phyloP scores from a whole-genome alignment of 2,329 filamentous ascomycete species.

The Fusarium sterilihyphosum region DNA sequence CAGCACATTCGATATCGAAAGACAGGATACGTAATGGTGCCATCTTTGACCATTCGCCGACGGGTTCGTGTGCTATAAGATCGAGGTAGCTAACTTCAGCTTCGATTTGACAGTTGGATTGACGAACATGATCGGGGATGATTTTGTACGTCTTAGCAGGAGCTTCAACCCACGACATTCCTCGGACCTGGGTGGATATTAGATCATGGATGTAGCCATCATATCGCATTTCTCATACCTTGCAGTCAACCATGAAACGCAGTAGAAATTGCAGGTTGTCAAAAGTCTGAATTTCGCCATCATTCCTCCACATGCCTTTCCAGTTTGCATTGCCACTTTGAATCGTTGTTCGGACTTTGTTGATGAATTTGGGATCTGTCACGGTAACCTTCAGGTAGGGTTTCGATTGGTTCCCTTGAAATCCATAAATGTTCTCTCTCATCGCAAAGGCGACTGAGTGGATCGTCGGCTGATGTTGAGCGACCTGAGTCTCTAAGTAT shows the following conservation, averaged over 20 bases:
- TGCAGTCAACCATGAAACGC: slow-evolving; percentile 97
- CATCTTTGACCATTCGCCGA: slow-evolving; percentile 98
- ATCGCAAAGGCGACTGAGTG: slow-evolving; percentile 83
- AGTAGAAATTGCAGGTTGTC: slow-evolving; percentile 96
- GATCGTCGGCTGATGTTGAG: slow-evolving; percentile 78
- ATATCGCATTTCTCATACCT: slow-evolving; percentile 59
- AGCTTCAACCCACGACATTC: slow-evolving; percentile 98
- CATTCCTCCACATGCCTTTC: slow-evolving; percentile 85
- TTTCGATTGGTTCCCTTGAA: slow-evolving; percentile 90
- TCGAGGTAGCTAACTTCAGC: slow-evolving; percentile 84
- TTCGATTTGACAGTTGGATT: slow-evolving; percentile 97
- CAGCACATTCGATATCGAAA: slow-evolving; percentile 98
- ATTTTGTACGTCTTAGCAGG: slow-evolving; percentile 78
- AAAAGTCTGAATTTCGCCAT: slow-evolving; percentile 83
- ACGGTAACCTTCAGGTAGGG: slow-evolving; percentile 95
- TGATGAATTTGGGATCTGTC: slow-evolving; percentile 86
- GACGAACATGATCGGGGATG: slow-evolving; percentile 70
- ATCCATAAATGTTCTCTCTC: slow-evolving; percentile 92
- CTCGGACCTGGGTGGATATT: slow-evolving; percentile 69
- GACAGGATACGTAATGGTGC: slow-evolving; percentile 91
- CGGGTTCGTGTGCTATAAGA: slow-evolving; percentile 85
- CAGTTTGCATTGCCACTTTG: slow-evolving; percentile 84
- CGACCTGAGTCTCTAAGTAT: slow-evolving; percentile 82
- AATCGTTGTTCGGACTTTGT: slow-evolving; percentile 77
- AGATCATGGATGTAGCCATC: slow-evolving; percentile 8